Percentiles rank a stretch among this genome's conserved stretches.
Conservation (phyloP, 2,329 filamentous ascomycete genomes). For the Pseudonectria foliicola region DNA sequence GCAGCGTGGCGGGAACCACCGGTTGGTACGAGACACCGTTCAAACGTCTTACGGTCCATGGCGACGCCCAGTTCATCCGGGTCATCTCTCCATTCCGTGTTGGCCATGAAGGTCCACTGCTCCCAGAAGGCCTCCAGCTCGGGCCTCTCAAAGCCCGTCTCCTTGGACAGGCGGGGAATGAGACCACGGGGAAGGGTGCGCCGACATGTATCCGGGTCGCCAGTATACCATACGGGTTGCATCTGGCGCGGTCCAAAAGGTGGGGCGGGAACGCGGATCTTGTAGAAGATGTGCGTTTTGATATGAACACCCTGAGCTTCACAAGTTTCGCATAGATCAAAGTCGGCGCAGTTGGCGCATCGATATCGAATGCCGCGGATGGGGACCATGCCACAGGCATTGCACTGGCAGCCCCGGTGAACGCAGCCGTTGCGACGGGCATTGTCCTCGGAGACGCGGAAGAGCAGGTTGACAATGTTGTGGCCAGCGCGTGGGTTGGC, state of each 20-base stretch:
- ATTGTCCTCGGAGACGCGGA: constrained; percentile 90
- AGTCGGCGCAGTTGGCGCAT: constrained; percentile 93
- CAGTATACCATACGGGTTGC: constrained; percentile 80
- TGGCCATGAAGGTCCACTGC: constrained; percentile 92
- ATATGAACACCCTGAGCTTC: constrained; percentile 71
- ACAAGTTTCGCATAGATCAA: constrained; percentile 90
- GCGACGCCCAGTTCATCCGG: constrained; percentile 70
- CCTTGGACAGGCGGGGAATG: constrained; percentile 60
- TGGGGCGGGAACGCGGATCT: constrained; percentile 83
- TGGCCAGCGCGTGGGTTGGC: constrained; percentile 54
- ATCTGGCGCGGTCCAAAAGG: constrained; percentile 75
- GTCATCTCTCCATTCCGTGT: constrained; percentile 74
- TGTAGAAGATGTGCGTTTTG: constrained; percentile 95
- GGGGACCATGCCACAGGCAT: constrained; percentile 77
- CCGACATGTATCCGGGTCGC: constrained; percentile 67
- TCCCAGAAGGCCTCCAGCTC: constrained; percentile 94
- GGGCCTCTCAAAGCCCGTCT: constrained; percentile 74
- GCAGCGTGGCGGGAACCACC: constrained; percentile 69
- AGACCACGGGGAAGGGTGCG: constrained; percentile 60
- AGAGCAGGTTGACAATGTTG: constrained; percentile 77
- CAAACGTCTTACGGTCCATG: constrained; percentile 89
- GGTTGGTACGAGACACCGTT: constrained; percentile 82
- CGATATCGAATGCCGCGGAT: constrained; percentile 90
- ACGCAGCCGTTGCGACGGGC: constrained; percentile 82
- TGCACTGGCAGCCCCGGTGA: constrained; percentile 87